Evolutionary conservation across 208 protist genomes (phyloP).

Genomic region (Wallacemonas collosoma): DNA sequence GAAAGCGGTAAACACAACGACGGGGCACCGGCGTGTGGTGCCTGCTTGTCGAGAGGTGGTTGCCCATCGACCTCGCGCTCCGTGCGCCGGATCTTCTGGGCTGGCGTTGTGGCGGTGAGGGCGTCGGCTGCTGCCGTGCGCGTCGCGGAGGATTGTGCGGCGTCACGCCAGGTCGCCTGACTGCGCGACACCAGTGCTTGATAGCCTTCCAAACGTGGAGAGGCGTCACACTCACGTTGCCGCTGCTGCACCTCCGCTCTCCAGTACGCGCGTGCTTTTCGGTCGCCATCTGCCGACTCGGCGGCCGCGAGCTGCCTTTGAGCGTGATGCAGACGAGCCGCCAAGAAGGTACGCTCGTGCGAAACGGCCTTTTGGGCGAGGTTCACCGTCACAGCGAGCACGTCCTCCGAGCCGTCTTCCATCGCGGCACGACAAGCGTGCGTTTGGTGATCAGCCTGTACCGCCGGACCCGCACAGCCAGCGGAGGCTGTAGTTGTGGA

Average conservation of each 20-base stretch:
- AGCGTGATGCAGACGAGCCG: background rate
- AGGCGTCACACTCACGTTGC: background rate
- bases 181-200: background rate
- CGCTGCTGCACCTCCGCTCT: background rate
- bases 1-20: background rate
- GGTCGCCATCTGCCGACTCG: background rate
- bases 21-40: too few relatives aligned
- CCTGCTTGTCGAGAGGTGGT: too few relatives aligned
- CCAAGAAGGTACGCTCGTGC: background rate
- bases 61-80: too few relatives aligned
- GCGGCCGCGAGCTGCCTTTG: background rate
- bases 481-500: too few relatives aligned
- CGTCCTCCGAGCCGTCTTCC: background rate
- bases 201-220: background rate
- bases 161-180: too few relatives aligned
- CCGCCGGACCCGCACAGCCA: too few relatives aligned
- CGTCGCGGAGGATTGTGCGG: too few relatives aligned
- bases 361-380: background rate
- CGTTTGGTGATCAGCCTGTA: too few relatives aligned
- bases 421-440: too few relatives aligned
- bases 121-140: too few relatives aligned
- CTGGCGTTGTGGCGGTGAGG: too few relatives aligned
- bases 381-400: background rate
- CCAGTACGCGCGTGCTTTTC: background rate
- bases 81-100: too few relatives aligned